Percentiles rank a stretch among this genome's conserved stretches.
These are phyloP conservation scores for Sugiyamaella valdiviana DNA, from an alignment of 805 yeast species.

Conservation along the genomic window DNA sequence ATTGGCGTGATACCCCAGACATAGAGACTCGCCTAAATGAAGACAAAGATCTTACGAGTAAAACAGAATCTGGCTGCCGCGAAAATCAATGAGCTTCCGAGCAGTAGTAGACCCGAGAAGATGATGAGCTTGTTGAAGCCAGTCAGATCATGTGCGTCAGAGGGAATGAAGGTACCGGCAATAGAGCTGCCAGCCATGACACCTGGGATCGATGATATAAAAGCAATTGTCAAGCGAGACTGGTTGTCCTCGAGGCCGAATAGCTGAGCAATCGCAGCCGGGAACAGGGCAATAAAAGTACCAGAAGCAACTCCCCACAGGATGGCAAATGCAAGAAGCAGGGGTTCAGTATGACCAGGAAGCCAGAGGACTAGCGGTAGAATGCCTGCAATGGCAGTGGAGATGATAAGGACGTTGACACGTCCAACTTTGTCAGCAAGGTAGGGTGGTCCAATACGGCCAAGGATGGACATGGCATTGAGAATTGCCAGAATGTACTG, in stretches of 20 bases:
- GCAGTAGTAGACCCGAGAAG: constrained; percentile 30
- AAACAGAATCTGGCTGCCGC: constrained; percentile 16
- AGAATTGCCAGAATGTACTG: constrained; percentile 28
- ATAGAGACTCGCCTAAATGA: constrained; percentile 9
- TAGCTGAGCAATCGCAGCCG: constrained; percentile 33
- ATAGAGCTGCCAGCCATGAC: constrained; percentile 34
- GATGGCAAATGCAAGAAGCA: constrained; percentile 26
- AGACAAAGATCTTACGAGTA: constrained; percentile 16
- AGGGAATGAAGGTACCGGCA: constrained; percentile 33
- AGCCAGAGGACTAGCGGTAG: constrained; percentile 23
- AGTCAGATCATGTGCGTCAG: constrained; percentile 8
- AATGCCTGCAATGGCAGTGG: constrained; percentile 29
- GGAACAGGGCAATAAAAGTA: constrained; percentile 32
- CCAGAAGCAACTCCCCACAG: constrained; percentile 36
- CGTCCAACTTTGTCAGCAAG: constrained; percentile 45
- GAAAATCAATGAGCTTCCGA: constrained; percentile 18
- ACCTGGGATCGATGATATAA: constrained; percentile 28
- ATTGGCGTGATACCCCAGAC: not conserved
- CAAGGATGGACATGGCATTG: constrained; percentile 37
- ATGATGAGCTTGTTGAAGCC: constrained; percentile 28
- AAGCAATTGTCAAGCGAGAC: constrained; percentile 31
- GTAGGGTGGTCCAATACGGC: constrained; percentile 44
- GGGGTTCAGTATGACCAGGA: constrained; percentile 16
- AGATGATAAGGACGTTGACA: constrained; percentile 34
- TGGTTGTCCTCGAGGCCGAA: constrained; percentile 31